Evolutionary conservation across 139 green algal species (phyloP).

Genomic region (Microglena sp.): DNA sequence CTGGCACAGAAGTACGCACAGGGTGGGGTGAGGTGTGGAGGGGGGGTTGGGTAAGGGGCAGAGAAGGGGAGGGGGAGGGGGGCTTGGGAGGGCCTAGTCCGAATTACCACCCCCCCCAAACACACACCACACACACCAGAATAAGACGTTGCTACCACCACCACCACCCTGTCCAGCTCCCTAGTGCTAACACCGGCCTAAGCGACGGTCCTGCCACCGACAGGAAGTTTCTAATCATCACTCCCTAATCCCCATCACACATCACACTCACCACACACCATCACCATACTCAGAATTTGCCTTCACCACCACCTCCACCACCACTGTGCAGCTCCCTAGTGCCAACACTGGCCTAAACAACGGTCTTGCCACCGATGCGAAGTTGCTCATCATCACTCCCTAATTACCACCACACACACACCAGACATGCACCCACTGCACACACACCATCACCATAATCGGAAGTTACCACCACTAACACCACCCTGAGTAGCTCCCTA

Average conservation of each 20-base stretch:
- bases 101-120: slow-evolving; percentile 10
- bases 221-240: too few species aligned
- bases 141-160: not conserved
- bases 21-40: too few species aligned
- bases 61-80: too few species aligned
- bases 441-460: not conserved
- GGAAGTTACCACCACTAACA: not conserved
- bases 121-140: not conserved
- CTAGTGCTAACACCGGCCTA: not conserved
- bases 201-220: not conserved
- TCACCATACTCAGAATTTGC: not conserved
- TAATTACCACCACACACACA: not conserved
- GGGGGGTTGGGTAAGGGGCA: too few species aligned
- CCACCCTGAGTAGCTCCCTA: not conserved
- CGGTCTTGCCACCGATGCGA: not conserved
- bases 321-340: not conserved
- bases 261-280: not conserved
- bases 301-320: not conserved
- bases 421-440: not conserved
- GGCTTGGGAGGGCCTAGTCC: slow-evolving; percentile 21
- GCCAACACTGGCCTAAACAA: not conserved
- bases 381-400: not conserved
- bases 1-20: too few species aligned
- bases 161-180: not conserved
- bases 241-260: not conserved